Percentiles rank a stretch among this genome's conserved stretches.
phyloP scores from a whole-genome alignment of 2,329 filamentous ascomycete species.

The Neopestalotiopsis sp. region DNA sequence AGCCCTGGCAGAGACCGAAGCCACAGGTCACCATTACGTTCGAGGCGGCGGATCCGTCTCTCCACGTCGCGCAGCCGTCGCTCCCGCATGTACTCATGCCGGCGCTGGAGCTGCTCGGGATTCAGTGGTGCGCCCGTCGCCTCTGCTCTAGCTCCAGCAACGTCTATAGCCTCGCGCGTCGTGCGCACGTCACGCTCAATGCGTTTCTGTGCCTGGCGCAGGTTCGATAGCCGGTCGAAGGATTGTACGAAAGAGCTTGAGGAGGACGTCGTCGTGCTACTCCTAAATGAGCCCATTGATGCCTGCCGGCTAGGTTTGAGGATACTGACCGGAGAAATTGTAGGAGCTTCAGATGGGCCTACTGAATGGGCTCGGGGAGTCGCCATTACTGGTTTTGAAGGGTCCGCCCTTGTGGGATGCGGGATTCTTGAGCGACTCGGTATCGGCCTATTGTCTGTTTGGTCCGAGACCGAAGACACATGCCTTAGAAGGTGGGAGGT shows the following conservation, averaged over 20 bases:
- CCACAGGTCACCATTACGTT: conserved; percentile 52
- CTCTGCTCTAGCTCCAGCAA: conserved; percentile 26
- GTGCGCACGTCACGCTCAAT: conserved; percentile 23
- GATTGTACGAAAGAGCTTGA: conserved; percentile 4
- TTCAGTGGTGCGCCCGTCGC: conserved; percentile 31
- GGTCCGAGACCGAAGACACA: not conserved
- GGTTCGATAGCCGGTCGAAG: conserved; percentile 21
- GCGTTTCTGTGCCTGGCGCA: conserved; percentile 23
- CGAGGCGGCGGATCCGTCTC: conserved; percentile 48
- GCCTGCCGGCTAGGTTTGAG: not conserved
- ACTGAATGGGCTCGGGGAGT: not conserved
- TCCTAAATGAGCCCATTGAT: not conserved
- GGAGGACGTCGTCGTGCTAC: not conserved
- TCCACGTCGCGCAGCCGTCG: conserved; percentile 53
- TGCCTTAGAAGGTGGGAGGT: not conserved
- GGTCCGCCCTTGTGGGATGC: not conserved
- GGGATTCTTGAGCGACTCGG: not conserved
- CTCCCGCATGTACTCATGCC: conserved; percentile 47
- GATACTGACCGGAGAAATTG: not conserved
- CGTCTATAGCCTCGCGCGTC: conserved; percentile 29
- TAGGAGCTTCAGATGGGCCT: not conserved
- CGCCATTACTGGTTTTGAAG: not conserved
- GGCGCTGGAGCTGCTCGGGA: conserved; percentile 37
- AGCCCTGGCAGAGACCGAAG: conserved; percentile 49
- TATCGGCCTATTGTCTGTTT: not conserved